Percentiles rank a stretch among this genome's conserved stretches.
Evolutionary conservation across 1,284 basidiomycete species (phyloP).

Genomic region (Naganishia sp.): DNA sequence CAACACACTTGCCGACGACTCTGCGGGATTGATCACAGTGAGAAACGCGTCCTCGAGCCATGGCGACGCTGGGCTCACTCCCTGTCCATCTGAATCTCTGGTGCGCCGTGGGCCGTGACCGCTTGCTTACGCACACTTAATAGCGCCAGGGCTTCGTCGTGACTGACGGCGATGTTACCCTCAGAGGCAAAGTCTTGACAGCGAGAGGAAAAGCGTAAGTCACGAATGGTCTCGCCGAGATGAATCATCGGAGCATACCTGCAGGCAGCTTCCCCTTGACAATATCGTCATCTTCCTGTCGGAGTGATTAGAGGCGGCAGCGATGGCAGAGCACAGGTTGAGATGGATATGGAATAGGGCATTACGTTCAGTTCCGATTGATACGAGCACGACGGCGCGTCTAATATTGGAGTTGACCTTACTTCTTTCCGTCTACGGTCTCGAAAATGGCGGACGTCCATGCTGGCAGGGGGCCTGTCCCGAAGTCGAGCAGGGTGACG

Average conservation of each 20-base stretch:
- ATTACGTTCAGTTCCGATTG: constrained; percentile 8
- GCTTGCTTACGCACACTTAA: constrained; percentile 27
- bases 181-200: constrained; percentile 24
- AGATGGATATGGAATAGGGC: constrained; percentile 5
- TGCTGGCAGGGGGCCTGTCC: neutral
- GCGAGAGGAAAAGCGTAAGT: constrained; percentile 1
- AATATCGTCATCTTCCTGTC: constrained; percentile 21
- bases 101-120: constrained; percentile 12
- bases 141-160: constrained; percentile 21
- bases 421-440: constrained; percentile 29
- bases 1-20: constrained; percentile 25
- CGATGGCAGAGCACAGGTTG: neutral
- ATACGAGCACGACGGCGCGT: neutral
- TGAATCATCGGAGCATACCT: constrained; percentile 5
- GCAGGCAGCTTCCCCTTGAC: constrained; percentile 24
- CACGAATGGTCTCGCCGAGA: neutral
- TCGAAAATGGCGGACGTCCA: constrained; percentile 27
- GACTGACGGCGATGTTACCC: constrained; percentile 29
- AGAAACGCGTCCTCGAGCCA: neutral
- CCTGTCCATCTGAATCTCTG: constrained; percentile 25
- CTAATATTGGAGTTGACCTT: constrained; percentile 1
- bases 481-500: neutral
- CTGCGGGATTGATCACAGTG: neutral
- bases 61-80: constrained; percentile 2
- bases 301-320: neutral